Conservation (phyloP, 1,139 yeast genomes). For the Saccharomycopsis hybrid region DNA sequence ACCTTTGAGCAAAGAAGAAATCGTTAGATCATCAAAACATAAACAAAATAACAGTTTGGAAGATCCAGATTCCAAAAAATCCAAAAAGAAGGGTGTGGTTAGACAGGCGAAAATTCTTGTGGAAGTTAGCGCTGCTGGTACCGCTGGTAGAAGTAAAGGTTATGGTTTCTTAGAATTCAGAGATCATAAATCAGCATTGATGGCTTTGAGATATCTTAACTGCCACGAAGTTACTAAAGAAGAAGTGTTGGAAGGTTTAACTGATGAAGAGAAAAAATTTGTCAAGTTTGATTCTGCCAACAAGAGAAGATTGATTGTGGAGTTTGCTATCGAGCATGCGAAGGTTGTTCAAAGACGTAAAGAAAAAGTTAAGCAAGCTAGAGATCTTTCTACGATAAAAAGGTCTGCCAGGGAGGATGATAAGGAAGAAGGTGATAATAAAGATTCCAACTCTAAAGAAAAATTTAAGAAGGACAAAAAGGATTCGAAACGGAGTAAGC, state of each 20-base stretch:
- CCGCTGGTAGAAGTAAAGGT: slow-evolving; percentile 88
- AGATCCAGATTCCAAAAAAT: slow-evolving; percentile 50
- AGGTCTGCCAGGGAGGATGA: slow-evolving; percentile 26
- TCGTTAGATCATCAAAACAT: slow-evolving; percentile 66
- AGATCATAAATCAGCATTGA: slow-evolving; percentile 88
- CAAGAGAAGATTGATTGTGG: slow-evolving; percentile 83
- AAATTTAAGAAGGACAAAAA: slow-evolving; percentile 16
- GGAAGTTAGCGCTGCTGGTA: slow-evolving; percentile 87
- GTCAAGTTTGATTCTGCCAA: slow-evolving; percentile 26
- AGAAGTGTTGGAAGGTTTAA: slow-evolving; percentile 67
- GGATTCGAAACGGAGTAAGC: slow-evolving; percentile 17
- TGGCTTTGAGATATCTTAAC: slow-evolving; percentile 96
- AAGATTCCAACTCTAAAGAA: slow-evolving; percentile 10
- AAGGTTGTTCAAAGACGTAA: slow-evolving; percentile 86
- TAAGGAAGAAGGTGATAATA: slow-evolving; percentile 18
- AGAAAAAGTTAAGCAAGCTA: slow-evolving; percentile 52
- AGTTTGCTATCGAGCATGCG: slow-evolving; percentile 94
- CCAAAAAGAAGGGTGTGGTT: slow-evolving; percentile 81
- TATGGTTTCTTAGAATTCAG: slow-evolving; percentile 92
- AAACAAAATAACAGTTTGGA: slow-evolving; percentile 42
- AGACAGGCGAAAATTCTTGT: slow-evolving; percentile 88
- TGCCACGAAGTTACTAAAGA: slow-evolving; percentile 75
- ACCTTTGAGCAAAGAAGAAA: slow-evolving; percentile 84
- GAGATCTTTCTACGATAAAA: slow-evolving; percentile 31
- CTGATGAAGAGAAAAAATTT: slow-evolving; percentile 58